Percentiles rank a stretch among this genome's conserved stretches.
These are phyloP conservation scores for Herpetomonas muscarum DNA, from an alignment of 208 protist species.

Conservation along the genomic window DNA sequence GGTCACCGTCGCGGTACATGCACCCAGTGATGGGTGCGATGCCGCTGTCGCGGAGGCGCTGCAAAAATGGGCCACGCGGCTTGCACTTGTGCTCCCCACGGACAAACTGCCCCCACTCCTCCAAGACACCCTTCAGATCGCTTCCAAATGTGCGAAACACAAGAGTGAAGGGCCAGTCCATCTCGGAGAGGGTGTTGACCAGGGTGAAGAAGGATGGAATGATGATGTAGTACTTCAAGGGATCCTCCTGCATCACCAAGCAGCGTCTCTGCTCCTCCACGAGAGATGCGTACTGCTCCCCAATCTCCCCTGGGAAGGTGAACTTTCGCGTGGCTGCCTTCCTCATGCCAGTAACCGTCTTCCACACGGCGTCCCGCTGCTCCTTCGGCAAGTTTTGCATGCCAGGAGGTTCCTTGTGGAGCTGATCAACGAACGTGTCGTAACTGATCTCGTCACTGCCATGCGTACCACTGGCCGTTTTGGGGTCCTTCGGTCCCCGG, in stretches of 20 bases:
- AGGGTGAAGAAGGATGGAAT: slow-evolving; percentile 85
- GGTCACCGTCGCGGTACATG: slow-evolving; percentile 57
- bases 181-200: slow-evolving; percentile 75
- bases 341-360: slow-evolving; percentile 40
- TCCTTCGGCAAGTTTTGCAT: slow-evolving; percentile 61
- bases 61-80: slow-evolving; percentile 43
- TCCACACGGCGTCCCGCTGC: slow-evolving; percentile 60
- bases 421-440: slow-evolving; percentile 60
- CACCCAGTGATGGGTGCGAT: slow-evolving; percentile 49
- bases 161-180: slow-evolving; percentile 77
- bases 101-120: slow-evolving; percentile 80
- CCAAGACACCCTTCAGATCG: slow-evolving; percentile 63
- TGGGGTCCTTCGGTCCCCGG: slow-evolving; percentile 40
- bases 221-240: slow-evolving; percentile 41
- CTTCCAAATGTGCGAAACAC: slow-evolving; percentile 88
- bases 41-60: slow-evolving; percentile 34
- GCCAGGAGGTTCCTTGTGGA: slow-evolving; percentile 46
- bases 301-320: slow-evolving; percentile 51
- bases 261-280: slow-evolving; percentile 66
- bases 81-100: slow-evolving; percentile 61
- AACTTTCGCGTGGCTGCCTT: slow-evolving; percentile 53
- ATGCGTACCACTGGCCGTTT: background rate
- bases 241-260: slow-evolving; percentile 15
- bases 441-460: slow-evolving; percentile 40
- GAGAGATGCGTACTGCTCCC: slow-evolving; percentile 48